Percentiles rank a stretch among this genome's conserved stretches.
Evolutionary conservation across 495 filamentous ascomycete genomes (phyloP).

Genomic region (Hypoxylon fuscum): DNA sequence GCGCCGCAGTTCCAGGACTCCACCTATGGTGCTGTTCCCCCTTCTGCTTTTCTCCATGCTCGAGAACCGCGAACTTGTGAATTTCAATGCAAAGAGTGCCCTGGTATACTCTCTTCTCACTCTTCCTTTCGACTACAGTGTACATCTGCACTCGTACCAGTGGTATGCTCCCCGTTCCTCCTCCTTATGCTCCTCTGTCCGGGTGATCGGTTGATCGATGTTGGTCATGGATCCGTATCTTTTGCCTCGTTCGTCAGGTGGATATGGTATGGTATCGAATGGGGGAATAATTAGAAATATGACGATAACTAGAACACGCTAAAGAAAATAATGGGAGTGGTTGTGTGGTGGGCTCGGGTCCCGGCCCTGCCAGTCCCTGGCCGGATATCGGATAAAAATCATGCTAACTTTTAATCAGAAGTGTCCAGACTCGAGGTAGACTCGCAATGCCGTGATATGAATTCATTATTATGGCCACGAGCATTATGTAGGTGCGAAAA

Average conservation of each 20-base stretch:
- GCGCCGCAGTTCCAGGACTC: too few species aligned
- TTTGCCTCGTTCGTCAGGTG: slow-evolving; percentile 31
- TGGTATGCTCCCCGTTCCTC: not conserved
- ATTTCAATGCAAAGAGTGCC: too few species aligned
- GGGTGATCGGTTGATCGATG: slow-evolving; percentile 3
- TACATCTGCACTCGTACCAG: not conserved
- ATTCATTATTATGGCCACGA: too few species aligned
- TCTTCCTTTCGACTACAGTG: too few species aligned
- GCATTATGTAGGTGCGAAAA: too few species aligned
- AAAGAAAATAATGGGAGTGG: slow-evolving; percentile 4
- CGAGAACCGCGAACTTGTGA: too few species aligned
- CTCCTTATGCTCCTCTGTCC: not conserved
- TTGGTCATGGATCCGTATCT: slow-evolving; percentile 30
- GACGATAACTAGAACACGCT: slow-evolving; percentile 22
- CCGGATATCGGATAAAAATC: not conserved
- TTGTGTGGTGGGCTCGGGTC: slow-evolving; percentile 10
- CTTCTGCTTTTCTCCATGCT: too few species aligned
- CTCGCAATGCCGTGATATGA: too few species aligned
- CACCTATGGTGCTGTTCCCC: too few species aligned
- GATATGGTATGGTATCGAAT: slow-evolving; percentile 32
- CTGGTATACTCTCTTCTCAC: not conserved
- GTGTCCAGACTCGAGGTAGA: not conserved
- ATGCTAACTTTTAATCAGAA: not conserved
- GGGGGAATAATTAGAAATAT: slow-evolving; percentile 28
- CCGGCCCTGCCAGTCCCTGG: slow-evolving; percentile 1